Conservation (phyloP, 352 stramenopile genomes). For the Pythium coloratum region DNA sequence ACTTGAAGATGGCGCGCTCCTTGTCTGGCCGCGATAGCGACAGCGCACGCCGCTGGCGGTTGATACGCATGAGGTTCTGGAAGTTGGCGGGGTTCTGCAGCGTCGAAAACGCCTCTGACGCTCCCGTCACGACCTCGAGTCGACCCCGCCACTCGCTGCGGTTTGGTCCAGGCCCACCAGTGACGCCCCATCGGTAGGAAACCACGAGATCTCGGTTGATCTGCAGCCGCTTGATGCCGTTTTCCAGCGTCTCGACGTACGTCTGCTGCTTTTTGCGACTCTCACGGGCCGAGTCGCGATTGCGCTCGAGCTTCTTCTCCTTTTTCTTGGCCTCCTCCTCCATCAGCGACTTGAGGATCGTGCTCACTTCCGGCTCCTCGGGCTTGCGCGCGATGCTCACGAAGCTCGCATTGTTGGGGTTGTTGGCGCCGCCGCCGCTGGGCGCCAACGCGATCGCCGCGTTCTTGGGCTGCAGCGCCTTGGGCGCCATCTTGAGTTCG, state of each 20-base stretch:
- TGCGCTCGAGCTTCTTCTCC: constrained; percentile 88
- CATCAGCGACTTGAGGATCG: constrained; percentile 87
- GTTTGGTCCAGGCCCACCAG: constrained; percentile 8
- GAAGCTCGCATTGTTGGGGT: constrained; percentile 34
- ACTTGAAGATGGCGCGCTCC: constrained; percentile 54
- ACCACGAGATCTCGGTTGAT: constrained; percentile 77
- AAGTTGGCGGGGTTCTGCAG: constrained; percentile 74
- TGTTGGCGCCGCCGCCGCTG: background rate
- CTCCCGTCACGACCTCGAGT: constrained; percentile 66
- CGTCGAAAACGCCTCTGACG: constrained; percentile 58
- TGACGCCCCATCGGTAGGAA: constrained; percentile 75
- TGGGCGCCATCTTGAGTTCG: constrained; percentile 29
- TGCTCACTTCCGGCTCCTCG: constrained; percentile 78
- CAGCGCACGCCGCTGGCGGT: constrained; percentile 67
- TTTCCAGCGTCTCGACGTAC: constrained; percentile 86
- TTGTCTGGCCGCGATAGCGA: constrained; percentile 46
- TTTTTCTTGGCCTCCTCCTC: constrained; percentile 89
- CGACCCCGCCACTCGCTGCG: constrained; percentile 65
- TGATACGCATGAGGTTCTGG: constrained; percentile 66
- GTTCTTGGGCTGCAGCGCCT: constrained; percentile 52
- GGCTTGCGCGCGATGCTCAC: constrained; percentile 83
- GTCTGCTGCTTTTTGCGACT: constrained; percentile 86
- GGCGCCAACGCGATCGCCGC: constrained; percentile 27
- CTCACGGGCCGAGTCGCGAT: constrained; percentile 84
- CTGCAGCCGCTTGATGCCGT: constrained; percentile 84